phyloP scores from a whole-genome alignment of 2,329 filamentous ascomycete species.

The Phoma herbarum region DNA sequence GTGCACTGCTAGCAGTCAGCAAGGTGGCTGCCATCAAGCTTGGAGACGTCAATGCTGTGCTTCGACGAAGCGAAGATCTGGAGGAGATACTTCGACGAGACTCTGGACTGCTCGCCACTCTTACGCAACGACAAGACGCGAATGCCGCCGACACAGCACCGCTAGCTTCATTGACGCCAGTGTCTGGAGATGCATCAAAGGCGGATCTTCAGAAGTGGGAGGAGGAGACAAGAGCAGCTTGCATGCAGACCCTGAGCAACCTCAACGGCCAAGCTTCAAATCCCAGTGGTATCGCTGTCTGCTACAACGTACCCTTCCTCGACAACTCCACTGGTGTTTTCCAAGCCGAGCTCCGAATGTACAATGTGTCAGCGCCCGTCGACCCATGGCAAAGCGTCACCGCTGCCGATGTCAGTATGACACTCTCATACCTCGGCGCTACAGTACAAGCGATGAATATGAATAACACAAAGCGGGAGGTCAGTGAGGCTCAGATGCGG shows the following conservation, averaged over 20 bases:
- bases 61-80: slow-evolving; percentile 43
- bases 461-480: slow-evolving; percentile 43
- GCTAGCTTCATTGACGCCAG: slow-evolving; percentile 44
- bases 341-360: slow-evolving; percentile 79
- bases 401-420: slow-evolving; percentile 53
- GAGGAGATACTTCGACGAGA: slow-evolving; percentile 47
- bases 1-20: slow-evolving; percentile 45
- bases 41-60: slow-evolving; percentile 35
- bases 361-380: slow-evolving; percentile 69
- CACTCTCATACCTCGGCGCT: slow-evolving; percentile 54
- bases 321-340: slow-evolving; percentile 75
- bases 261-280: slow-evolving; percentile 69
- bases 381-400: slow-evolving; percentile 56
- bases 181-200: slow-evolving; percentile 47
- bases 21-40: slow-evolving; percentile 43
- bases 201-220: slow-evolving; percentile 48
- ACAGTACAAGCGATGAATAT: slow-evolving; percentile 53
- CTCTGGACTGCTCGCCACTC: slow-evolving; percentile 45
- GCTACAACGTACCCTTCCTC: slow-evolving; percentile 81
- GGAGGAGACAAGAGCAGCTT: slow-evolving; percentile 60
- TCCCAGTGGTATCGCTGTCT: slow-evolving; percentile 78
- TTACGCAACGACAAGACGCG: slow-evolving; percentile 49
- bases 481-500: slow-evolving; percentile 33
- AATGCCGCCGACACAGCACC: slow-evolving; percentile 40
- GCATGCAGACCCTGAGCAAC: slow-evolving; percentile 63